These are phyloP conservation scores for Penicillium coffeae DNA, from an alignment of 495 filamentous ascomycete genomes.

Conservation along the genomic window DNA sequence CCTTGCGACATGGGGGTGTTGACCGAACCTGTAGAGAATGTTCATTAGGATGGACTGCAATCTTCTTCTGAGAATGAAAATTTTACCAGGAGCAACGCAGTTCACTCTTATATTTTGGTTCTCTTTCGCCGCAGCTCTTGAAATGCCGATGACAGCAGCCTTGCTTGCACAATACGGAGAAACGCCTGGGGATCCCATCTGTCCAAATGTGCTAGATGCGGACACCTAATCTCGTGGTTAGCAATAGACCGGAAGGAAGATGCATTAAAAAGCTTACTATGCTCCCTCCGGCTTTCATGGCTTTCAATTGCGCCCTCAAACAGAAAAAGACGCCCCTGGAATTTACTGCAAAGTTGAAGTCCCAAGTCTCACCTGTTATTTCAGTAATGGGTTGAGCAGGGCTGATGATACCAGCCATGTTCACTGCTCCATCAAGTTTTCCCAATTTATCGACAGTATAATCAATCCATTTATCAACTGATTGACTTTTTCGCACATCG, in stretches of 20 bases:
- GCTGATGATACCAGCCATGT: slow-evolving; percentile 46
- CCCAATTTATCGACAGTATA: slow-evolving; percentile 33
- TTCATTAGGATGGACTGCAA: neutral
- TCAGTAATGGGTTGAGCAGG: slow-evolving; percentile 28
- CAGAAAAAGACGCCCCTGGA: slow-evolving; percentile 51
- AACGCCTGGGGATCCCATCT: slow-evolving; percentile 38
- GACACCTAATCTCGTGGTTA: too few species aligned
- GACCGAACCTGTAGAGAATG: slow-evolving; percentile 10
- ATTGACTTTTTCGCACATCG: slow-evolving; percentile 29
- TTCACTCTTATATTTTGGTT: slow-evolving; percentile 52
- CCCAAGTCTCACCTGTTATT: slow-evolving; percentile 39
- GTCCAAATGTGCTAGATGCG: slow-evolving; percentile 47
- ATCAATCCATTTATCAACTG: slow-evolving; percentile 42
- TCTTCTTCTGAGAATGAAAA: neutral
- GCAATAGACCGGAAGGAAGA: too few species aligned
- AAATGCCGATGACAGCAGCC: slow-evolving; percentile 52
- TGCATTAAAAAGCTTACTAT: too few species aligned
- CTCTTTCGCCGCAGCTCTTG: slow-evolving; percentile 50
- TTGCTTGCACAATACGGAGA: slow-evolving; percentile 52
- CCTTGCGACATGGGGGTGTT: slow-evolving; percentile 14
- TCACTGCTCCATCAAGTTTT: slow-evolving; percentile 46
- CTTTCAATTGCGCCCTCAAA: slow-evolving; percentile 45
- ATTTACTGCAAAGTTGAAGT: slow-evolving; percentile 48
- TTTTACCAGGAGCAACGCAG: slow-evolving; percentile 17
- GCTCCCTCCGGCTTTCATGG: slow-evolving; percentile 38